These are phyloP conservation scores for Russula sp. DNA, from an alignment of 768 basidiomycete species.

Conservation along the genomic window DNA sequence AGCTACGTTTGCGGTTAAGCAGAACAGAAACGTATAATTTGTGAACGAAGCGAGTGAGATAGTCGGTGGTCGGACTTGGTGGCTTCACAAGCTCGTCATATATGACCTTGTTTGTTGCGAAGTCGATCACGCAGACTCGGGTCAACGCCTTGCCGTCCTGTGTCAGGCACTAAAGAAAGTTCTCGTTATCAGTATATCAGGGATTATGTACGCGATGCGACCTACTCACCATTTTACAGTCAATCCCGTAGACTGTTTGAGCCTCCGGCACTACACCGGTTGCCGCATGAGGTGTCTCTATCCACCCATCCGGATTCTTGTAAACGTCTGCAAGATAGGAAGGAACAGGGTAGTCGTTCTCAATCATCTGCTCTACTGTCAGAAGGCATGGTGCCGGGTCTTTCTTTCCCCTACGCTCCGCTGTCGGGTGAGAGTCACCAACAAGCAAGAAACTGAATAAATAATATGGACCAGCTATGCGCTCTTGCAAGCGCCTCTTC, in stretches of 20 bases:
- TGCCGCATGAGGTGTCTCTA: constrained; percentile 48
- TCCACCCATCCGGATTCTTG: constrained; percentile 63
- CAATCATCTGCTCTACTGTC: constrained; percentile 80
- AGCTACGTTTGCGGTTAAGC: constrained; percentile 43
- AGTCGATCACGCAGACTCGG: constrained; percentile 65
- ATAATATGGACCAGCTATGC: too few species aligned
- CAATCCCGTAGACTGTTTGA: constrained; percentile 69
- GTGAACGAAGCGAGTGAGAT: constrained; percentile 68
- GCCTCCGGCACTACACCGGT: constrained; percentile 27
- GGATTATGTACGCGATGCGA: not conserved
- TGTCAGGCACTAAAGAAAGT: constrained; percentile 70
- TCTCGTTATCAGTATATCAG: not conserved
- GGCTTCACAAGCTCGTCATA: constrained; percentile 93
- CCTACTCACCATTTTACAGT: constrained; percentile 89
- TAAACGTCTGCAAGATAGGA: constrained; percentile 75
- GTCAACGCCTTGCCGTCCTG: constrained; percentile 88
- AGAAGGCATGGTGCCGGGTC: constrained; percentile 69
- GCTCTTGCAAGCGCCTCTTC: too few species aligned
- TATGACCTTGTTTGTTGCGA: constrained; percentile 39
- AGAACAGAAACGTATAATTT: not conserved
- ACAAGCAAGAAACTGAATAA: too few species aligned
- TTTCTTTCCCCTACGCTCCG: constrained; percentile 33
- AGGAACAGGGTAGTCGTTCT: constrained; percentile 89
- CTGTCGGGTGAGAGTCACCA: too few species aligned
- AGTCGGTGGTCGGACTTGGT: constrained; percentile 75